Evolutionary conservation across 805 yeast genomes (phyloP), one percentile per base, ranked within the genome.

Genomic region (Pichia sporocuriosa): DNA sequence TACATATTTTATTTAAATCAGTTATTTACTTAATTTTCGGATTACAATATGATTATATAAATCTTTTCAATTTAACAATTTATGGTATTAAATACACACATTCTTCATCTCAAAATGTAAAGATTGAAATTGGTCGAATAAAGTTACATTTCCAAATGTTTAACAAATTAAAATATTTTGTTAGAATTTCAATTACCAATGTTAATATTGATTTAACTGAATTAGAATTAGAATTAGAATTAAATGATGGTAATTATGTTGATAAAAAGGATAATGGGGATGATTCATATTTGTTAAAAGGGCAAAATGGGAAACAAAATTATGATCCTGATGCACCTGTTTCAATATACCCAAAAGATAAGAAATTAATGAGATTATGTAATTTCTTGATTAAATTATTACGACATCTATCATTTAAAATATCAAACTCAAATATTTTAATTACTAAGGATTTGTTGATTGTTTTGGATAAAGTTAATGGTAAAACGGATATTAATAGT

Each of bases 351-450:
- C 50, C 57, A 1, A 26, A 43, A 13, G 45, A 50, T 22, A 19
- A 19, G 4, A 41, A 25, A 25, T 27, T 51, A 4, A 42, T 44
- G 13, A 22, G 49, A 10, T 15, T 55, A 2, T 13, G 47, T 2
- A 40, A 46, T 16, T 37, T 50, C n/a, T n/a, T 52, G 7, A 27
- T 54, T 8, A 35, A 43, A 2, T 44, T 42, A 10, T 40, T 54
- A 21, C 63, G 63, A 0, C 55, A 56, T 26, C 19, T 48, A 4
- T 49, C 51, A 2, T 15, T 61, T 4, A 39, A 39, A 25, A 25
- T 61, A 8, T 25, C 30, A n/a, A 43, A 48, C 16, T 20, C 50
- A 4, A 36, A 25, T 4, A 5, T 59, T 9, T 6, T 35, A 1
- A 24, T 44, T 17, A 35, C 39, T 6, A 19, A 28, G 12, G 31